phyloP scores from a whole-genome alignment of 108 stramenopile genomes.

The Skeletonema costatum region DNA sequence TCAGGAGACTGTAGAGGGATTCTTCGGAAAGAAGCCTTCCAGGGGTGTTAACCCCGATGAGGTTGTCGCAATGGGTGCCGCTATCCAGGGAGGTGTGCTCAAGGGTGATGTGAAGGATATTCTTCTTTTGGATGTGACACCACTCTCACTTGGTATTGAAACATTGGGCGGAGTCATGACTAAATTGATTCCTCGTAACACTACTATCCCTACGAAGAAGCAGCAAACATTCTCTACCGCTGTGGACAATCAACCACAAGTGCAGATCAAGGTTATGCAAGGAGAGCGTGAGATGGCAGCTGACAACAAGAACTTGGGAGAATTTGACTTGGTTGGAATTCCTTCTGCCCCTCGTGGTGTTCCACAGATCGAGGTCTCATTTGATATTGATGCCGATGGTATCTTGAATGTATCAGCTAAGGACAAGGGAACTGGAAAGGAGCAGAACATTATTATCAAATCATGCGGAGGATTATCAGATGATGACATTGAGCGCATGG shows the following conservation, averaged over 20 bases:
- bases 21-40: conserved; percentile 92
- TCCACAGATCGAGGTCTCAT: conserved; percentile 99
- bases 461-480: conserved; percentile 95
- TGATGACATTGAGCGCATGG: conserved; percentile 98
- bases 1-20: conserved; percentile 95
- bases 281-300: conserved; percentile 99
- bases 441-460: conserved; percentile 98
- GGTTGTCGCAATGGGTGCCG: conserved; percentile 99
- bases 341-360: conserved; percentile 99
- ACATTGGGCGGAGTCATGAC: conserved; percentile 99
- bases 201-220: conserved; percentile 99
- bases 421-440: conserved; percentile 99
- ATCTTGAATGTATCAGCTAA: conserved; percentile 97
- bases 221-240: conserved; percentile 98
- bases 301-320: conserved; percentile 98
- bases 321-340: conserved; percentile 99
- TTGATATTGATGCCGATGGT: conserved; percentile 99
- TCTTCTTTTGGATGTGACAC: conserved; percentile 98
- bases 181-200: conserved; percentile 98
- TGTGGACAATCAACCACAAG: conserved; percentile 98
- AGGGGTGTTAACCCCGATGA: conserved; percentile 99
- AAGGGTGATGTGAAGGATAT: conserved; percentile 99
- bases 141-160: conserved; percentile 98
- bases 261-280: conserved; percentile 97
- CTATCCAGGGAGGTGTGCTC: conserved; percentile 99